These are phyloP conservation scores for Paecilomyces niveus DNA, from an alignment of 2,329 filamentous ascomycete genomes.

Conservation along the genomic window DNA sequence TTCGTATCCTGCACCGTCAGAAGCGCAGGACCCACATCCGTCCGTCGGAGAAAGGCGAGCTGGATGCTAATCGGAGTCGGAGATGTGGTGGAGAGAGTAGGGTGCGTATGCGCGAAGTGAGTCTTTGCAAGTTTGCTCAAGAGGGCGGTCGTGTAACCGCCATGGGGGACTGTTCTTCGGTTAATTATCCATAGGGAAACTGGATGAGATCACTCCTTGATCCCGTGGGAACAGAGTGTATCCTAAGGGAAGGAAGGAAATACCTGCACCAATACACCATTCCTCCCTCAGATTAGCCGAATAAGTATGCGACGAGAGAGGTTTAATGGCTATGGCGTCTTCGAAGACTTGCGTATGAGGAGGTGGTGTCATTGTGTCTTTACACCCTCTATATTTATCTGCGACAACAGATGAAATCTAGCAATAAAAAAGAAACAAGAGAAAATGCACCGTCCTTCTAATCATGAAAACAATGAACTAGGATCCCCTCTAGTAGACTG, in stretches of 20 bases:
- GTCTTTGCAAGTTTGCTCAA: constrained; percentile 53
- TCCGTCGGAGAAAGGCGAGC: constrained; percentile 59
- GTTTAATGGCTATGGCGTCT: constrained; percentile 30
- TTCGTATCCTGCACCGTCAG: constrained; percentile 58
- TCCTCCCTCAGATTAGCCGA: constrained; percentile 47
- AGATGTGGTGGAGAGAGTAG: constrained; percentile 39
- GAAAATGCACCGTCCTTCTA: too few species aligned
- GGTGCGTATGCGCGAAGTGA: constrained; percentile 54
- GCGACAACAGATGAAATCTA: too few species aligned
- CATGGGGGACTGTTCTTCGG: constrained; percentile 55
- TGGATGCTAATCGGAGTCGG: constrained; percentile 59
- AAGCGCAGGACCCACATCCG: constrained; percentile 48
- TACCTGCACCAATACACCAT: constrained; percentile 62
- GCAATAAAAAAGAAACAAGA: too few species aligned
- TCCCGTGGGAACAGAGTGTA: not conserved
- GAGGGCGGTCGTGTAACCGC: constrained; percentile 60
- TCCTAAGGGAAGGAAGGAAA: constrained; percentile 2
- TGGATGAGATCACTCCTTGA: too few species aligned
- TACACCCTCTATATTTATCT: too few species aligned
- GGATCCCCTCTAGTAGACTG: too few species aligned
- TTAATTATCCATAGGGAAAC: not conserved
- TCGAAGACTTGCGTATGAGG: constrained; percentile 23
- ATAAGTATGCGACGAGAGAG: constrained; percentile 49
- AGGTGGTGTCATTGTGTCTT: not conserved
- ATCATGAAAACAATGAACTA: too few species aligned